These are phyloP conservation scores for Populus nigra DNA, from an alignment of 345 rosid genomes.

Conservation along the genomic window DNA sequence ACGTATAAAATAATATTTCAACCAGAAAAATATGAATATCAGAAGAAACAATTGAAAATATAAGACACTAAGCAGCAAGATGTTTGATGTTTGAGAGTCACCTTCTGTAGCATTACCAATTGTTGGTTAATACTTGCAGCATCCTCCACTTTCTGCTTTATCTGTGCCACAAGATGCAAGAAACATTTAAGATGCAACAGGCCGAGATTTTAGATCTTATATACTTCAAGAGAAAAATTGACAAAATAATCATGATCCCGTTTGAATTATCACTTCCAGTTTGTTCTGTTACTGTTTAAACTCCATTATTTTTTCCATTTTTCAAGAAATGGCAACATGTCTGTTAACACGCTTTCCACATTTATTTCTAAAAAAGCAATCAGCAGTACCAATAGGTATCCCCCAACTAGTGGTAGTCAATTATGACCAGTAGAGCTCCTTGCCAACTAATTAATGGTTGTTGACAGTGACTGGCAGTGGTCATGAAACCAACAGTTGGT, in stretches of 20 bases:
- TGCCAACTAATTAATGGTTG: not conserved
- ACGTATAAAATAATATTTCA: not conserved
- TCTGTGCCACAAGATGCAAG: conserved; percentile 34
- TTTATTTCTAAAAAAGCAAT: not conserved
- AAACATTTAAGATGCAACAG: not conserved
- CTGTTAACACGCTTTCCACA: not conserved
- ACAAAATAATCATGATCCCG: not conserved
- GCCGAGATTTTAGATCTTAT: not conserved
- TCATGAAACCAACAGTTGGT: not conserved
- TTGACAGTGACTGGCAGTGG: not conserved
- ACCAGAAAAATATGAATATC: not conserved
- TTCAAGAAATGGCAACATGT: no score
- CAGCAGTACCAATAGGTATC: not conserved
- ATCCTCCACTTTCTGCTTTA: conserved; percentile 47
- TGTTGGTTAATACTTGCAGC: conserved; percentile 31
- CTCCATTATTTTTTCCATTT: not conserved
- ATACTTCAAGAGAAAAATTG: not conserved
- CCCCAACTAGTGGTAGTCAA: not conserved
- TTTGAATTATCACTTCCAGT: not conserved
- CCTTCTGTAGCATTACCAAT: conserved; percentile 58
- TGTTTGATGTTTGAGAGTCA: conserved; percentile 11
- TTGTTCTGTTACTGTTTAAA: not conserved
- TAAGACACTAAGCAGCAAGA: not conserved
- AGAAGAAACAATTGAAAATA: not conserved
- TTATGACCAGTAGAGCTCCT: not conserved